Evolutionary conservation across 345 rosid species (phyloP).

Genomic region (Eucalyptus pauciflora): DNA sequence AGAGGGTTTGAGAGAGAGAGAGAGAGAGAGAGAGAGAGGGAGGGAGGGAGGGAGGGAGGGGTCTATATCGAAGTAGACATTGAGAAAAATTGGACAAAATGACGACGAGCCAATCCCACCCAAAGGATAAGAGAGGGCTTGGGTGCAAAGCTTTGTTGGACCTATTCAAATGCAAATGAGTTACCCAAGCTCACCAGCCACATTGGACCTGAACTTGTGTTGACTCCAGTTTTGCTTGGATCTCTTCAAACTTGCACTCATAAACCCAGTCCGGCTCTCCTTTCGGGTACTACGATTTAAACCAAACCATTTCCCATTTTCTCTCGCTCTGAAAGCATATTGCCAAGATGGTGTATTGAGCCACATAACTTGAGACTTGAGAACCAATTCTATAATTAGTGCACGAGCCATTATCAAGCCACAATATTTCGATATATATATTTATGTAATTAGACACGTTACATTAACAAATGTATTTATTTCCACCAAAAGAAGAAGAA

Average conservation of each 20-base stretch:
- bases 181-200: neutral
- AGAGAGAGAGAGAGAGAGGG: neutral
- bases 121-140: neutral
- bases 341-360: neutral
- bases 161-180: neutral
- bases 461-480: neutral
- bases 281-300: neutral
- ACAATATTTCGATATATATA: no score
- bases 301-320: neutral
- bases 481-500: neutral
- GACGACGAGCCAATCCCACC: neutral
- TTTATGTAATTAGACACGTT: neutral
- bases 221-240: neutral
- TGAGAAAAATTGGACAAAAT: neutral
- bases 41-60: rapidly evolving
- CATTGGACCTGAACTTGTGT: neutral
- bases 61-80: neutral
- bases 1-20: neutral
- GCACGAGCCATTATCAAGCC: neutral
- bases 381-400: neutral
- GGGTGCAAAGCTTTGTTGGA: neutral
- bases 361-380: neutral
- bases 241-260: neutral
- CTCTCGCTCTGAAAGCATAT: neutral
- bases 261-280: neutral